A percentile compares a stretch with the other conserved stretches of the same genome.
Evolutionary conservation across 2,329 filamentous ascomycete species (phyloP).

Genomic region (Colletotrichum karsti): DNA sequence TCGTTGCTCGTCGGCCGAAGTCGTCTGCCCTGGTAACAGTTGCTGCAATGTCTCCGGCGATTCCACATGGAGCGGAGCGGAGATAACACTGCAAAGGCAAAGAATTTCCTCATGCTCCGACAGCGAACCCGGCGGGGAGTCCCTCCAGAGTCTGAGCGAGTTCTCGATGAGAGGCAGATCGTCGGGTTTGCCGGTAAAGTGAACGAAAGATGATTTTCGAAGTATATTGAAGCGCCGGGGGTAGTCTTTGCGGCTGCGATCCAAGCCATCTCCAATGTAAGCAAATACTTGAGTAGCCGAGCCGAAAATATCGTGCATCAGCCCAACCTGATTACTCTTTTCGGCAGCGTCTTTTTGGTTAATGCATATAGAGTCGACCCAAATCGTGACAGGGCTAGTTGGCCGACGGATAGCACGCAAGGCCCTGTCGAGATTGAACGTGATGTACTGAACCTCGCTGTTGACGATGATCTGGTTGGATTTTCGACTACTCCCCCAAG

Average conservation of each 20-base stretch:
- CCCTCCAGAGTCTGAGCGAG: neutral
- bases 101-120: conserved; percentile 7
- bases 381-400: neutral
- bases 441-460: conserved; percentile 31
- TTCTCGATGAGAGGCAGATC: neutral
- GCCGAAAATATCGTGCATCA: conserved; percentile 26
- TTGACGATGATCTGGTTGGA: conserved; percentile 33
- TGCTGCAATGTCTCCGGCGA: fast-evolving
- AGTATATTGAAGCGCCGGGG: neutral
- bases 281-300: conserved; percentile 3
- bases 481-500: conserved; percentile 34
- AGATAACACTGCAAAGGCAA: neutral
- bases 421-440: conserved; percentile 37
- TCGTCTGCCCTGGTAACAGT: neutral
- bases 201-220: neutral
- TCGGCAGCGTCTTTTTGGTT: conserved; percentile 24
- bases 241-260: conserved; percentile 15
- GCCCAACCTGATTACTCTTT: conserved; percentile 23
- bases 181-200: neutral
- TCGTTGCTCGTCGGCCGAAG: neutral
- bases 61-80: neutral
- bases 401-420: conserved; percentile 34
- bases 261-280: conserved; percentile 16
- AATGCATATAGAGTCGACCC: conserved; percentile 31
- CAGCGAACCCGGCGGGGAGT: neutral